A percentile compares a stretch with the other conserved stretches of the same genome.
phyloP scores from a whole-genome alignment of 2,329 filamentous ascomycete species.

The Botrytis cinerea region DNA sequence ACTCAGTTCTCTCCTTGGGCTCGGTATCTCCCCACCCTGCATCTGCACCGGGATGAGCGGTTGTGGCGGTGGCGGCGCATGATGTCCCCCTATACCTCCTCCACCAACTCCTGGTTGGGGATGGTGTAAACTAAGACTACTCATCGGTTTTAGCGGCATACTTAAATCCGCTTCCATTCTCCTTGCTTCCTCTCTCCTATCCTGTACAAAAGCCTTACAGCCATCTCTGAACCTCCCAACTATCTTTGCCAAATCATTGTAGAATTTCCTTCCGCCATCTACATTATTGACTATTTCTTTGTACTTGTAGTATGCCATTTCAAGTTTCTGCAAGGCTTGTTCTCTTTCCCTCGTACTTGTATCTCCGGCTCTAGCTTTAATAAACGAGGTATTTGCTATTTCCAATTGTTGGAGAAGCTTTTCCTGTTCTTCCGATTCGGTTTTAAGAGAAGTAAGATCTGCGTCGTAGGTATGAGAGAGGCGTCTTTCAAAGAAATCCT shows the following conservation, averaged over 20 bases:
- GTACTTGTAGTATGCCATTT: conserved; percentile 93
- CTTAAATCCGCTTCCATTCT: conserved; percentile 60
- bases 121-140: conserved; percentile 30
- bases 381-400: conserved; percentile 77
- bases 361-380: conserved; percentile 62
- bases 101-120: conserved; percentile 32
- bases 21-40: neutral
- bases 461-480: conserved; percentile 74
- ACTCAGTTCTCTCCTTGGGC: conserved; percentile 6
- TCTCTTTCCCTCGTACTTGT: conserved; percentile 73
- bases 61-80: conserved; percentile 39
- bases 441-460: conserved; percentile 69
- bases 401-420: conserved; percentile 68
- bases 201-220: conserved; percentile 74
- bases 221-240: conserved; percentile 84
- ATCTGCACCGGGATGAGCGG: conserved; percentile 31
- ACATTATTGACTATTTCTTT: conserved; percentile 93
- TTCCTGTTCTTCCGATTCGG: conserved; percentile 76
- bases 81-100: conserved; percentile 8
- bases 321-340: conserved; percentile 80
- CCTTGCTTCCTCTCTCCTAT: conserved; percentile 77
- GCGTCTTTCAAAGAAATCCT: conserved; percentile 82
- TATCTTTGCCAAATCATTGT: conserved; percentile 91
- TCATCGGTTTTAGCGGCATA: conserved; percentile 18
- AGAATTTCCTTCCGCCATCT: conserved; percentile 91